Conservation (phyloP, 2,329 filamentous ascomycete species). For the Pyrenophora teres region DNA sequence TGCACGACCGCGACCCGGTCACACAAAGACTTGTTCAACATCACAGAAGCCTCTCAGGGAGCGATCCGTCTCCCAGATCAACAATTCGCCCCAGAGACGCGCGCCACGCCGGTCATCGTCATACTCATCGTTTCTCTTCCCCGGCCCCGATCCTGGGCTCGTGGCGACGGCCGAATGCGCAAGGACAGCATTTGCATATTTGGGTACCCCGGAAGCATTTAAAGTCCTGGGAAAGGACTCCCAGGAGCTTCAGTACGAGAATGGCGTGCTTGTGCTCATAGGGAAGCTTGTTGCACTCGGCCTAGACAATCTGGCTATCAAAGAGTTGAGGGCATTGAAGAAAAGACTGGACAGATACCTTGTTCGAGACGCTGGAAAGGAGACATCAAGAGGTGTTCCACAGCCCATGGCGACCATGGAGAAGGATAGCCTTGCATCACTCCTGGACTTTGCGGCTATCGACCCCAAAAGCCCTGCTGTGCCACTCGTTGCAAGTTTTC, state of each 20-base stretch:
- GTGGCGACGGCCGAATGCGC: conserved; percentile 70
- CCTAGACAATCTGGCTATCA: conserved; percentile 69
- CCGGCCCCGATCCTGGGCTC: conserved; percentile 42
- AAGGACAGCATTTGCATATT: conserved; percentile 67
- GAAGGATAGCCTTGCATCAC: conserved; percentile 59
- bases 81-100: conserved; percentile 57
- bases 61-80: conserved; percentile 64
- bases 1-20: conserved; percentile 21
- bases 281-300: conserved; percentile 68
- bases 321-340: conserved; percentile 71
- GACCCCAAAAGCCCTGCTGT: conserved; percentile 41
- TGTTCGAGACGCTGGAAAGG: conserved; percentile 12
- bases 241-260: conserved; percentile 71
- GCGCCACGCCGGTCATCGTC: conserved; percentile 47
- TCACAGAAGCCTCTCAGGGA: conserved; percentile 66
- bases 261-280: conserved; percentile 71
- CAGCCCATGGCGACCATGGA: conserved; percentile 40
- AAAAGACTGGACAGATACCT: conserved; percentile 58
- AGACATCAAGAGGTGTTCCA: conserved; percentile 22
- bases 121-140: conserved; percentile 31
- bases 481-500: conserved; percentile 66
- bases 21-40: conserved; percentile 32
- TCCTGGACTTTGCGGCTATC: conserved; percentile 65
- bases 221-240: conserved; percentile 59
- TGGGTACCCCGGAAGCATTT: conserved; percentile 61